Evolutionary conservation across 2,329 filamentous ascomycete genomes (phyloP).

Genomic region (Colletotrichum sp.): DNA sequence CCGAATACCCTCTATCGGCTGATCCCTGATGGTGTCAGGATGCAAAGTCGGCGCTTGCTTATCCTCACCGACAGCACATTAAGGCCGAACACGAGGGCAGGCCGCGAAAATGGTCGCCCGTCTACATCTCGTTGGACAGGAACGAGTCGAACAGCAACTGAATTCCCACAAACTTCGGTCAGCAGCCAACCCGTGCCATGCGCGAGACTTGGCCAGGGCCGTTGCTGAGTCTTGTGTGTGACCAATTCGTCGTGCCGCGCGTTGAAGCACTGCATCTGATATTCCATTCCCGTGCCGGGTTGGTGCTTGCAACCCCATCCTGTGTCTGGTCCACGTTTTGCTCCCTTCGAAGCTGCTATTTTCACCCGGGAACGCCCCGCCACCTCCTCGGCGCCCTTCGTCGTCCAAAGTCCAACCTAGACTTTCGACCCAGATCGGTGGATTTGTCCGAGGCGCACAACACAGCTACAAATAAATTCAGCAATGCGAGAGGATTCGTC

Average conservation of each 20-base stretch:
- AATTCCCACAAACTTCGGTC: background rate
- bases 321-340: background rate
- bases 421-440: background rate
- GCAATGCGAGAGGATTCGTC: background rate
- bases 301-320: background rate
- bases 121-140: background rate
- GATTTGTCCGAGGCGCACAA: background rate
- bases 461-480: background rate
- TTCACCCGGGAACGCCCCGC: background rate
- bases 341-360: background rate
- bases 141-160: background rate
- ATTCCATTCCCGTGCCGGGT: background rate
- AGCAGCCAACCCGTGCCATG: background rate
- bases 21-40: background rate
- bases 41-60: background rate
- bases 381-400: background rate
- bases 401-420: background rate
- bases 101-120: background rate
- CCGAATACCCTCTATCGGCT: background rate
- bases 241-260: background rate
- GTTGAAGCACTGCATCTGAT: slow-evolving; percentile 2
- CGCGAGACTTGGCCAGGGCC: background rate
- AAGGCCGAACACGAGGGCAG: slow-evolving; percentile 5
- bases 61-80: background rate
- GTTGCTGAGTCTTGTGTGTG: background rate